These are phyloP conservation scores for Microsporum ferrugineum DNA, from an alignment of 2,329 filamentous ascomycete genomes.

Conservation along the genomic window DNA sequence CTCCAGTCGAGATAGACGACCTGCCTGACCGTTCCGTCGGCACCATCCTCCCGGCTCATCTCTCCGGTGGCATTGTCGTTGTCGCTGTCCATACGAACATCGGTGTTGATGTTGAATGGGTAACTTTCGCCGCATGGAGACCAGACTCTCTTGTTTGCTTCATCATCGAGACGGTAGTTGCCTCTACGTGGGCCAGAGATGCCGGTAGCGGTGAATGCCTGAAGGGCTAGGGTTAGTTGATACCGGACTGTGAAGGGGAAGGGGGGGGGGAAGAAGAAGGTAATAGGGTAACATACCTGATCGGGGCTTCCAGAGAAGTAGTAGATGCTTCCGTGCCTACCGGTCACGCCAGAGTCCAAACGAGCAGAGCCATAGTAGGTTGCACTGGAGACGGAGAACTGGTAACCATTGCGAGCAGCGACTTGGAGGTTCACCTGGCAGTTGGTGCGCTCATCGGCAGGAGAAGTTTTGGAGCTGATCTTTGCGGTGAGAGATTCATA, in stretches of 20 bases:
- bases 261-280: neutral
- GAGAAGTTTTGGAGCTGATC: neutral
- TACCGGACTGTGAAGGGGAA: neutral
- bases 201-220: neutral
- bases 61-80: neutral
- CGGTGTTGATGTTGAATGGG: constrained; percentile 4
- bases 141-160: neutral
- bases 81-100: neutral
- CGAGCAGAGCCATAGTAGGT: constrained; percentile 2
- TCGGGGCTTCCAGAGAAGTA: constrained; percentile 2
- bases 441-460: neutral
- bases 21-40: neutral
- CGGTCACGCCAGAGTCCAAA: neutral
- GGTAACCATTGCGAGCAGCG: neutral
- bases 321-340: constrained; percentile 1
- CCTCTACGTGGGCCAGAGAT: neutral
- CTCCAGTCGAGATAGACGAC: constrained; percentile 1
- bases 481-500: neutral
- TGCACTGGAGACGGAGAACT: neutral
- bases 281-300: neutral
- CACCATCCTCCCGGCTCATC: constrained; percentile 2
- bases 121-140: neutral
- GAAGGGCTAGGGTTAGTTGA: neutral
- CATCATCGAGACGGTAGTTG: neutral
- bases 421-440: constrained; percentile 3